Percentiles rank a stretch among this genome's conserved stretches.
phyloP scores from a whole-genome alignment of 352 stramenopile genomes.

The Pythium myriotylum region DNA sequence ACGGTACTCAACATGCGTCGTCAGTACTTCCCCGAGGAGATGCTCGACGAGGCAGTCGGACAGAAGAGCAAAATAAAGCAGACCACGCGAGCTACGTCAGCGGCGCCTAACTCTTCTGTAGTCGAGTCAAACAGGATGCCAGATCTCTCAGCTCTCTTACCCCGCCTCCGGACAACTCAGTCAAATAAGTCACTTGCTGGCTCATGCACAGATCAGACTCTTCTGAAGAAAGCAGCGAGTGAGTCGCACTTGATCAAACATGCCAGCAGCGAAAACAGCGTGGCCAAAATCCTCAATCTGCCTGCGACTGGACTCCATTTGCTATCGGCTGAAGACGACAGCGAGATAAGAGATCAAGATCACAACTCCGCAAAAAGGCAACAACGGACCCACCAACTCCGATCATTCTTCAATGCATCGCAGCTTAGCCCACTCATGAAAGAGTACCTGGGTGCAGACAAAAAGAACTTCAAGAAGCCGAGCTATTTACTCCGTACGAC shows the following conservation, averaged over 20 bases:
- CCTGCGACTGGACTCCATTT: constrained; percentile 4
- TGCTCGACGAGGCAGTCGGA: constrained; percentile 51
- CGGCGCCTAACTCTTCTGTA: too few species aligned
- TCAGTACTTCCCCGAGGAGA: constrained; percentile 77
- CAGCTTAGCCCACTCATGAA: constrained; percentile 83
- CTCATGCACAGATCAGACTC: not conserved
- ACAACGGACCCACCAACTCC: constrained; percentile 65
- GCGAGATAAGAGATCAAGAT: not conserved
- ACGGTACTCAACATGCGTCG: constrained; percentile 69
- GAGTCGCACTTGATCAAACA: constrained; percentile 61
- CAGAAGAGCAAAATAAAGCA: constrained; percentile 38
- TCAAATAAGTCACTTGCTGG: constrained; percentile 9
- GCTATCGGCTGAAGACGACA: not conserved
- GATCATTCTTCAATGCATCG: constrained; percentile 75
- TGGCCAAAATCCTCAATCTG: constrained; percentile 55
- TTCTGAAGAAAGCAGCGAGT: constrained; percentile 45
- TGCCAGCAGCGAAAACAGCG: constrained; percentile 51
- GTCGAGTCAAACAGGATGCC: constrained; percentile 19
- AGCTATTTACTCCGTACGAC: constrained; percentile 79
- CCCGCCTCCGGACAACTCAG: constrained; percentile 21
- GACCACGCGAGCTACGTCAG: not conserved
- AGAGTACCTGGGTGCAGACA: constrained; percentile 65
- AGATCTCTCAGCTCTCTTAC: constrained; percentile 28
- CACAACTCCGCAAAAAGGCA: constrained; percentile 5
- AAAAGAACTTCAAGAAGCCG: constrained; percentile 62